phyloP scores from a whole-genome alignment of 768 basidiomycete species.

The Tricholoma saponaceum region DNA sequence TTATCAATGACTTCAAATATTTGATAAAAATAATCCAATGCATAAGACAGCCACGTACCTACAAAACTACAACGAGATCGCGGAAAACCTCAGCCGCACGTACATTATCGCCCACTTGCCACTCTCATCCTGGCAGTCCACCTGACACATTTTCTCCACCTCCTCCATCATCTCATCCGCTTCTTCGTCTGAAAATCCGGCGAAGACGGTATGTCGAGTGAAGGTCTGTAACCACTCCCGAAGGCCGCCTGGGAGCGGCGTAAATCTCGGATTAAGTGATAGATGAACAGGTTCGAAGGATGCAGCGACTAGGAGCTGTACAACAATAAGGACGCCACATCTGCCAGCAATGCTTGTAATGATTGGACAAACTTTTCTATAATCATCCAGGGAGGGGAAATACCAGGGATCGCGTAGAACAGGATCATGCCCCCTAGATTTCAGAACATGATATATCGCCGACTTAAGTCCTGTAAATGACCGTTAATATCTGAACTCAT shows the following conservation, averaged over 20 bases:
- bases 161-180: conserved; percentile 58
- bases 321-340: neutral
- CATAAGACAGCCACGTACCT: neutral
- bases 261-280: conserved; percentile 50
- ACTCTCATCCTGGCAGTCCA: conserved; percentile 51
- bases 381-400: conserved; percentile 71
- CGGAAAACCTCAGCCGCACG: conserved; percentile 61
- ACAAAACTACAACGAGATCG: conserved; percentile 32
- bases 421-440: conserved; percentile 53
- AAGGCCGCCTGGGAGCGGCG: conserved; percentile 45
- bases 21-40: neutral
- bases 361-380: conserved; percentile 41
- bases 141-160: conserved; percentile 48
- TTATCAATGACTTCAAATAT: neutral
- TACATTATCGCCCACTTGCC: conserved; percentile 75
- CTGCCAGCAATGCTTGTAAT: neutral
- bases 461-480: conserved; percentile 49
- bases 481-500: neutral
- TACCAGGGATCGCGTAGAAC: conserved; percentile 73
- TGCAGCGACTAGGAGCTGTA: conserved; percentile 48
- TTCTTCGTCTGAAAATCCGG: conserved; percentile 44
- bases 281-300: conserved; percentile 54
- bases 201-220: conserved; percentile 55
- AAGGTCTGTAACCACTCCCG: conserved; percentile 70
- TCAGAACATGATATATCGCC: conserved; percentile 51